Evolutionary conservation across 257 asterid genomes (phyloP).

Genomic region (Salvia miltiorrhiza): DNA sequence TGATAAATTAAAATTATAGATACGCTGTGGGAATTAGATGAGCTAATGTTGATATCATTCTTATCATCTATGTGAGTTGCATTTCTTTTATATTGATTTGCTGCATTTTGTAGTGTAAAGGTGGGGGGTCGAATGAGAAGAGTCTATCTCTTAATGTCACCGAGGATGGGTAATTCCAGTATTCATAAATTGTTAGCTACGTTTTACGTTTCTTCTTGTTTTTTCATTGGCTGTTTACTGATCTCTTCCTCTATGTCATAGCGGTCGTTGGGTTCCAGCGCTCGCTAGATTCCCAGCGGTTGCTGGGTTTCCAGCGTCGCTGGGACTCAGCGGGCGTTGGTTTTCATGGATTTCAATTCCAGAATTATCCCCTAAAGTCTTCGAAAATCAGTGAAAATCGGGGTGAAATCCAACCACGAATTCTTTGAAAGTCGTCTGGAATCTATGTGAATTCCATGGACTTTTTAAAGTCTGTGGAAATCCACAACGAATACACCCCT

Average conservation of each 20-base stretch:
- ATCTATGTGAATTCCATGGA: no score
- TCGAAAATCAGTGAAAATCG: no score
- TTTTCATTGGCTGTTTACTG: slow-evolving; percentile 16
- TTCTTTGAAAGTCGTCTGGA: no score
- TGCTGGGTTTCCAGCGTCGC: no score
- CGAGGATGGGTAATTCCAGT: slow-evolving; percentile 55
- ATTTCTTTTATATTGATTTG: slow-evolving; percentile 1
- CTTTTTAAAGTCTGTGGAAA: no score
- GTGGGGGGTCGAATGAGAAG: slow-evolving; percentile 66
- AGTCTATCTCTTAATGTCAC: slow-evolving; percentile 66
- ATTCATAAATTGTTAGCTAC: not conserved
- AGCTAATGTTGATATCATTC: not conserved
- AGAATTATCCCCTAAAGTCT: no score
- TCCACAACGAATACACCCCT: no score
- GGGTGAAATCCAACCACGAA: no score
- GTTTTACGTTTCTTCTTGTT: not conserved
- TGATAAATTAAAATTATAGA: not conserved
- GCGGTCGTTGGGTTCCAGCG: no score
- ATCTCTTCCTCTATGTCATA: slow-evolving; percentile 33
- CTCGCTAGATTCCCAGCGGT: no score
- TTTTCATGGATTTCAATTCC: no score
- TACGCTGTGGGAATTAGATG: not conserved
- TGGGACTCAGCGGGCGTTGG: no score
- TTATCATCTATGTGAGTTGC: not conserved
- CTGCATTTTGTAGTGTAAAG: slow-evolving; percentile 62